Evolutionary conservation across 768 basidiomycete species (phyloP), one percentile per base, ranked within the genome.

Genomic region (Saitozyma podzolica): DNA sequence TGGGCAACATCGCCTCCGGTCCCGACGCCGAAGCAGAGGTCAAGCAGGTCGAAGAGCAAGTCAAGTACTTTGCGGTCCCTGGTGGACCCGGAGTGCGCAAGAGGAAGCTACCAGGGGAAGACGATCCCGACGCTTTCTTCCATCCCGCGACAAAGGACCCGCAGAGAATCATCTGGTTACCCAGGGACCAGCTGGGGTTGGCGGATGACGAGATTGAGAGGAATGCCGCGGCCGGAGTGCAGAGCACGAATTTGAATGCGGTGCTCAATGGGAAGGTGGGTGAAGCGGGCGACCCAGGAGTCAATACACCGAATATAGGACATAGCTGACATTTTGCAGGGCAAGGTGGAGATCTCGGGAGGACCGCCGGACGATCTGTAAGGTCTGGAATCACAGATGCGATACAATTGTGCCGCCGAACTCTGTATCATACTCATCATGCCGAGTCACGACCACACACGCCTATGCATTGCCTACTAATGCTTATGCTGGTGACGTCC

Each of bases 151-250:
- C 82, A 20, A 83, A 85, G 58, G 85, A 77, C 40, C 86, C 89
- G 52, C 90, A 92, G 80, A 83, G 87, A 65, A 83, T 86, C 6
- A 81, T 97, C 40, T 98, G 95, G 95, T 78, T 97, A 58, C 91
- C 95, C 19, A 79, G 81, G 45, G 95, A 98, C 75, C 87, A 87
- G 9, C 72, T 92, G 58, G 85, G 83, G 0, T 80, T 82, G 43
- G 85, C 85, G 63, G 72, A 74, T 40, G 85, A 83, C 60, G 90
- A 91, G 81, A 86, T 84, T 66, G 75, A 80, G 64, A 85, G 80
- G 65, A 87, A 87, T 75, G 74, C 69, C 63, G 82, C 81, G 39
- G 78, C 74, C 6, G 87, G 86, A 2, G 84, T 91, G 39, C 73
- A 81, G 62, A 85, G 83, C 19, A 84, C 82, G 37, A 77, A 76